Percentiles rank a stretch among this genome's conserved stretches.
These are phyloP conservation scores for Apiospora rasikravindrae DNA, from an alignment of 2,329 filamentous ascomycete genomes.

Conservation along the genomic window DNA sequence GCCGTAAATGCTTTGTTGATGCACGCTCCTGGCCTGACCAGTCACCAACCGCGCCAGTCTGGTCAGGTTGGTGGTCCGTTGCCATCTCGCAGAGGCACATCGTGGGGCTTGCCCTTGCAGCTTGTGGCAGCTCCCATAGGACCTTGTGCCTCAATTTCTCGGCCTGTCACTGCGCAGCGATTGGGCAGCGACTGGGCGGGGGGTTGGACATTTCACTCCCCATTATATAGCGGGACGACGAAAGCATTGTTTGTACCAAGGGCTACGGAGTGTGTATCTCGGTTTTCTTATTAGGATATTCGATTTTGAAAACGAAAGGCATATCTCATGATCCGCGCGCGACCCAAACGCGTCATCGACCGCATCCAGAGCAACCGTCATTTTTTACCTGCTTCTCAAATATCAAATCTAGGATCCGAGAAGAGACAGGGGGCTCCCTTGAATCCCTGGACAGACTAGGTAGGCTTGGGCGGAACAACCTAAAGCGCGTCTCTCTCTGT, in stretches of 20 bases:
- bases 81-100: not conserved
- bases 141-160: not conserved
- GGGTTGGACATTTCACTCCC: slow-evolving; percentile 4
- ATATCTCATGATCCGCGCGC: not conserved
- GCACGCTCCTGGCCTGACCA: not conserved
- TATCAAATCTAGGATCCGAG: not conserved
- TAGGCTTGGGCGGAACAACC: not conserved
- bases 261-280: not conserved
- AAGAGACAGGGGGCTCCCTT: not conserved
- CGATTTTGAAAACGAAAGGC: not conserved
- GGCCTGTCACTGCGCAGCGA: not conserved
- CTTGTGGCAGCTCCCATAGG: not conserved
- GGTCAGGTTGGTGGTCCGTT: slow-evolving; percentile 1
- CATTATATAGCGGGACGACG: slow-evolving; percentile 4
- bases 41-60: not conserved
- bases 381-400: not conserved
- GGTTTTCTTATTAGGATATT: slow-evolving; percentile 1
- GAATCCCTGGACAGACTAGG: not conserved
- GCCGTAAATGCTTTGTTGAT: slow-evolving; percentile 4
- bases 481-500: not conserved
- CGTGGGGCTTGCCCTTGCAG: slow-evolving; percentile 6
- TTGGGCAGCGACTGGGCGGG: slow-evolving; percentile 14
- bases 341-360: not conserved
- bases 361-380: slow-evolving; percentile 6
- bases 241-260: not conserved